Evolutionary conservation across 2,329 filamentous ascomycete genomes (phyloP).

Genomic region (Colletotrichum graminicola): DNA sequence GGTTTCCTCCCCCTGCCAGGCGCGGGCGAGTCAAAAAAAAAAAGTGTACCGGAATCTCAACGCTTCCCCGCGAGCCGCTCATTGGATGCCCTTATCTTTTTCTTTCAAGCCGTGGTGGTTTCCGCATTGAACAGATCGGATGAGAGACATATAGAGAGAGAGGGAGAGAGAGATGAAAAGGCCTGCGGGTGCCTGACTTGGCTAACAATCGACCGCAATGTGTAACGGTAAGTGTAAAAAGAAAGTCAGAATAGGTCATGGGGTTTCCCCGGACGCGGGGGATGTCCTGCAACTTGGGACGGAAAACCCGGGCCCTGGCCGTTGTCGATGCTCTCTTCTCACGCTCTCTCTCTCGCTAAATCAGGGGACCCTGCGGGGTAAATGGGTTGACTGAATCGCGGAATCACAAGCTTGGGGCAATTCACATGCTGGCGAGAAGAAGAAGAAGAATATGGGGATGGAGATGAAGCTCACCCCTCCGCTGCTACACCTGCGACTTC

Average conservation of each 20-base stretch:
- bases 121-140: constrained; percentile 20
- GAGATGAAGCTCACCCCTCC: neutral
- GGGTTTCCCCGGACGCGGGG: constrained; percentile 9
- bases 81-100: neutral
- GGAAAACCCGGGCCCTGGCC: neutral
- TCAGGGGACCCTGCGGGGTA: neutral
- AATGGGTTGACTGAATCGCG: constrained; percentile 6
- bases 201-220: neutral
- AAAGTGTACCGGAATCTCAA: neutral
- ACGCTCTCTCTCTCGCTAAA: neutral
- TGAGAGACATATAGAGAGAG: neutral
- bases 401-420: constrained; percentile 9
- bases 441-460: too few species aligned
- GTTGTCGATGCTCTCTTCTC: neutral
- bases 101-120: neutral
- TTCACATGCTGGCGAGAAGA: constrained; percentile 11
- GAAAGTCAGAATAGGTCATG: neutral
- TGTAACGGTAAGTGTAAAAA: constrained; percentile 2
- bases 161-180: neutral
- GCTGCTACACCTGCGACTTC: constrained; percentile 2
- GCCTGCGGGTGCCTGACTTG: constrained; percentile 13
- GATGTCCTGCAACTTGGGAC: neutral
- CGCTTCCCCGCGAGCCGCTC: neutral
- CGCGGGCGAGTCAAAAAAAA: constrained; percentile 21
- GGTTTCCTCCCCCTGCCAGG: neutral